A percentile compares a stretch with the other conserved stretches of the same genome.
phyloP scores from a whole-genome alignment of 371 early-diverging fungal species.

The Funneliformis caledonium region DNA sequence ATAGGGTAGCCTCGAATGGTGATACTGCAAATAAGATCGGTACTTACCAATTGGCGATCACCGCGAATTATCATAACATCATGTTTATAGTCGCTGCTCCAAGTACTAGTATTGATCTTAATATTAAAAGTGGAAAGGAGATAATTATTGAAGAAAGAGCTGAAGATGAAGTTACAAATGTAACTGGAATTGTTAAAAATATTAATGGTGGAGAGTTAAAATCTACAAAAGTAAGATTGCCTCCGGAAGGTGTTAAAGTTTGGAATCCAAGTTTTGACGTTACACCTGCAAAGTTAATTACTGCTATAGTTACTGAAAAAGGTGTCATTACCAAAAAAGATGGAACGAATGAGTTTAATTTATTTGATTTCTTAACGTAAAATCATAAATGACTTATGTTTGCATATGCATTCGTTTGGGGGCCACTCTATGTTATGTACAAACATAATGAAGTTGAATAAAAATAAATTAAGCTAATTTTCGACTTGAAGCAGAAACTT shows the following conservation, averaged over 20 bases:
- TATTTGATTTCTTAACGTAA: slow-evolving; percentile 44
- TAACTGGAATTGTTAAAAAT: slow-evolving; percentile 63
- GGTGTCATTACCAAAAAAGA: slow-evolving; percentile 78
- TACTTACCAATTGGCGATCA: slow-evolving; percentile 93
- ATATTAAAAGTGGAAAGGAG: slow-evolving; percentile 64
- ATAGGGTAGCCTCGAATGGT: slow-evolving; percentile 95
- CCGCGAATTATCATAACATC: slow-evolving; percentile 84
- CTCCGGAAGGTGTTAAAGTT: slow-evolving; percentile 81
- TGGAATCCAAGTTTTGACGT: slow-evolving; percentile 98
- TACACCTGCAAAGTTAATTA: slow-evolving; percentile 86
- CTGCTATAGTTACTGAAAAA: slow-evolving; percentile 92
- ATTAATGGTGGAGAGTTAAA: slow-evolving; percentile 47
- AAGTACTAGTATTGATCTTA: slow-evolving; percentile 87
- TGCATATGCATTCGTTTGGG: no score
- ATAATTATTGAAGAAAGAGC: slow-evolving; percentile 91
- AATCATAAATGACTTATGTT: no score
- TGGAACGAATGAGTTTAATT: slow-evolving; percentile 61
- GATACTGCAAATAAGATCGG: slow-evolving; percentile 99
- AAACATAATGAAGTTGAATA: no score
- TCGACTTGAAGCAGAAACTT: slow-evolving; percentile 62
- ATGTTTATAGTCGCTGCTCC: slow-evolving; percentile 96
- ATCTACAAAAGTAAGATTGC: slow-evolving; percentile 72
- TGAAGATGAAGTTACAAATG: slow-evolving; percentile 74
- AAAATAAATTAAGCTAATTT: slow-evolving; percentile 47
- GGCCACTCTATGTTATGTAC: no score